Percentiles rank a stretch among this genome's conserved stretches.
These are phyloP conservation scores for Salix brachista DNA, from an alignment of 345 rosid species.

Conservation along the genomic window DNA sequence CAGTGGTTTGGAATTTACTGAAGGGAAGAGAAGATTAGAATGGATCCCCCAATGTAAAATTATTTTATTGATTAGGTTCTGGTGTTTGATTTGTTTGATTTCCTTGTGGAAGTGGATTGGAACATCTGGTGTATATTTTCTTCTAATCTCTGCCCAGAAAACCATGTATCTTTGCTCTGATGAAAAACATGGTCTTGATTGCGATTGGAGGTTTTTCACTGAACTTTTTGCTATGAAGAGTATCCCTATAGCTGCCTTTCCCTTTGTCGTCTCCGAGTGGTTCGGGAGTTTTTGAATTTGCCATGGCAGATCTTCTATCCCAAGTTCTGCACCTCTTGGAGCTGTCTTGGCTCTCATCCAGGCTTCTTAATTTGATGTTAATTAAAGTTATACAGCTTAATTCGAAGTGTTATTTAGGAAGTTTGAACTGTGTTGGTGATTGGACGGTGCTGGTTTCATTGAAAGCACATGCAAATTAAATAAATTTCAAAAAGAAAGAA, in stretches of 20 bases:
- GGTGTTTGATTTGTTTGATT: slow-evolving; percentile 43
- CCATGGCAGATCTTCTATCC: background rate
- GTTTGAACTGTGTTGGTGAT: no score
- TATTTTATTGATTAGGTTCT: slow-evolving; percentile 26
- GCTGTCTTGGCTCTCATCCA: background rate
- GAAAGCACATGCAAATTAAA: no score
- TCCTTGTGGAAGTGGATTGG: slow-evolving; percentile 22
- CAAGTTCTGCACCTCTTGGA: background rate
- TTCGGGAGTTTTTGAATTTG: background rate
- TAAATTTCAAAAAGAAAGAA: no score
- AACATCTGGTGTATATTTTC: slow-evolving; percentile 22
- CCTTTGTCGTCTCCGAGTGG: background rate
- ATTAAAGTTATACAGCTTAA: no score
- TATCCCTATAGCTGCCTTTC: background rate
- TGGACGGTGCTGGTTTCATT: no score
- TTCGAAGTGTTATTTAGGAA: no score
- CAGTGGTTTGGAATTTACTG: slow-evolving; percentile 18
- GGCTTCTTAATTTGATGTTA: background rate
- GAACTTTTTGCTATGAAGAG: background rate
- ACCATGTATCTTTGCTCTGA: slow-evolving; percentile 6
- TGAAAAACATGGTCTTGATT: slow-evolving; percentile 14
- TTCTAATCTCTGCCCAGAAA: slow-evolving; percentile 3
- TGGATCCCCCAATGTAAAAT: slow-evolving; percentile 26
- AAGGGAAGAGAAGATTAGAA: background rate
- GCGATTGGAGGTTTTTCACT: background rate